phyloP scores from a whole-genome alignment of 306 rosid genomes.

The Oemleria cerasiformis region DNA sequence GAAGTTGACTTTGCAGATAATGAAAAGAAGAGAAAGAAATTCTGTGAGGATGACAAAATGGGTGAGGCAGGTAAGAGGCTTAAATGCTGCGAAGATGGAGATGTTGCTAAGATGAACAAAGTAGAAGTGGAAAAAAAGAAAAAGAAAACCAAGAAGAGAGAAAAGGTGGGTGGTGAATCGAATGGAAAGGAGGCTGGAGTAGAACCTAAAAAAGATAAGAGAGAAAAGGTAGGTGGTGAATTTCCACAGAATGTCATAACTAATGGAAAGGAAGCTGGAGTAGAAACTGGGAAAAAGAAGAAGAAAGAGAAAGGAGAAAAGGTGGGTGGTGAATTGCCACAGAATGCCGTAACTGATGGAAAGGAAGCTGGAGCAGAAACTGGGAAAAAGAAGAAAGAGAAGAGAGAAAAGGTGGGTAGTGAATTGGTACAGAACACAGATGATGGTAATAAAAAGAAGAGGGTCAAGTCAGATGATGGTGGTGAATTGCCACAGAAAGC shows the following conservation, averaged over 20 bases:
- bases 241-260: background rate
- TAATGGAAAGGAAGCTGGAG: conserved; percentile 16
- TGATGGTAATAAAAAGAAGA: conserved; percentile 8
- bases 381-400: conserved; percentile 7
- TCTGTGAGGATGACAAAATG: background rate
- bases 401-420: background rate
- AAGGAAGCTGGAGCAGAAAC: too few relatives aligned
- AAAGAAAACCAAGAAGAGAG: background rate
- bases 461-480: background rate
- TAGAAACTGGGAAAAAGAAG: conserved; percentile 8
- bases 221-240: background rate
- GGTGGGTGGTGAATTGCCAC: background rate
- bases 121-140: conserved; percentile 3
- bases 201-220: background rate
- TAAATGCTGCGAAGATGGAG: background rate
- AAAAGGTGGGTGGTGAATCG: background rate
- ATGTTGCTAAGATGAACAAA: background rate
- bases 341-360: background rate
- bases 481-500: background rate
- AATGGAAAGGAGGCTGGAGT: too few relatives aligned
- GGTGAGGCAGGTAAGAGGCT: background rate
- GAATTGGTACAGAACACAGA: background rate
- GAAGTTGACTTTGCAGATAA: background rate
- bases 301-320: conserved; percentile 7
- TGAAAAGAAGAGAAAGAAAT: conserved; percentile 1